A percentile compares a stretch with the other conserved stretches of the same genome.
Conservation (phyloP, 805 yeast species). For the Starmerella scarabaei region DNA sequence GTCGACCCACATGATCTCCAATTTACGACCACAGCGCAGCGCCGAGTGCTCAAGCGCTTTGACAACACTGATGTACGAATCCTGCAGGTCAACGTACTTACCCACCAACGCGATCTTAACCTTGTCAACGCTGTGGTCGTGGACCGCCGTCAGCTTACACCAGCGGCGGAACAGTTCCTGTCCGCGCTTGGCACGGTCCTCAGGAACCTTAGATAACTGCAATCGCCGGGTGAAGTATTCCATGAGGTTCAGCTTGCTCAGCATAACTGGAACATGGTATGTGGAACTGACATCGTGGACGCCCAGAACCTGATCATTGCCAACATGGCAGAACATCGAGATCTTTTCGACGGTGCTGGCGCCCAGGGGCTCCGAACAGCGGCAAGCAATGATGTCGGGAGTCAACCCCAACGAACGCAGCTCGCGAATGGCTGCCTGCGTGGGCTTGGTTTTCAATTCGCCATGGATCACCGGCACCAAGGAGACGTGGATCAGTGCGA, state of each 20-base stretch:
- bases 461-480: constrained; percentile 96
- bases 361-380: constrained; percentile 78
- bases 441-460: constrained; percentile 97
- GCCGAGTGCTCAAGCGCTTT: constrained; percentile 93
- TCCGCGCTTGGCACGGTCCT: constrained; percentile 52
- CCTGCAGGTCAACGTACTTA: constrained; percentile 90
- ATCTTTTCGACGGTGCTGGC: constrained; percentile 82
- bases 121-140: constrained; percentile 70
- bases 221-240: constrained; percentile 56
- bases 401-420: constrained; percentile 86
- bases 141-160: constrained; percentile 63
- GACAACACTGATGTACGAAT: constrained; percentile 86
- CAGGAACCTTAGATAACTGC: constrained; percentile 38
- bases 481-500: constrained; percentile 92
- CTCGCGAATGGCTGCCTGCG: constrained; percentile 97
- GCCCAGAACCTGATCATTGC: constrained; percentile 93
- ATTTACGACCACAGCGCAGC: constrained; percentile 71
- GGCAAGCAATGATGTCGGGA: constrained; percentile 96
- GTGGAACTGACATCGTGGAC: constrained; percentile 95
- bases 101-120: constrained; percentile 96
- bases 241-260: constrained; percentile 76
- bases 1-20: constrained; percentile 93
- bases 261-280: constrained; percentile 88
- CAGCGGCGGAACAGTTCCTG: constrained; percentile 57
- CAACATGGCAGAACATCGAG: constrained; percentile 98